Conservation (phyloP, 2,329 filamentous ascomycete species). For the Scytalidium lignicola region DNA sequence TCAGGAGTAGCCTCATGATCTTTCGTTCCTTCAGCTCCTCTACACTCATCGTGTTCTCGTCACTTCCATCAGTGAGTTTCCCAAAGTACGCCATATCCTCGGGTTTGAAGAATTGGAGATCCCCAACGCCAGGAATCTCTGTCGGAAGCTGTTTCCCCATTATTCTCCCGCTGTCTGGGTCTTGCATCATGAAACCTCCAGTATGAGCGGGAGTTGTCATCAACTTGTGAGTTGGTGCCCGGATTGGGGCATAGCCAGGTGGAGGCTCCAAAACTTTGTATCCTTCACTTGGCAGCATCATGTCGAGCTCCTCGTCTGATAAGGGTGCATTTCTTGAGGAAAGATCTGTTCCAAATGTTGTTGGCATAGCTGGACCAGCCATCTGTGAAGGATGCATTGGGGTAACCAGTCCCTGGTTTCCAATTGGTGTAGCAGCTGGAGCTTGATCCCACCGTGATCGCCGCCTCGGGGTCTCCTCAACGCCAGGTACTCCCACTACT, state of each 20-base stretch:
- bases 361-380: constrained; percentile 43
- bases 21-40: constrained; percentile 97
- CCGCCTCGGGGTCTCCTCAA: constrained; percentile 61
- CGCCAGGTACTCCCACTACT: constrained; percentile 44
- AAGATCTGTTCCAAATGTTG: constrained; percentile 77
- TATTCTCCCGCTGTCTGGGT: constrained; percentile 76
- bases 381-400: constrained; percentile 69
- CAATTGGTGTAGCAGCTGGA: constrained; percentile 72
- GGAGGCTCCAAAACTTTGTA: constrained; percentile 91
- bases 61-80: constrained; percentile 89
- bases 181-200: constrained; percentile 94
- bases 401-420: constrained; percentile 68
- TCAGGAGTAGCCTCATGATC: constrained; percentile 93
- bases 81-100: constrained; percentile 99
- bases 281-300: constrained; percentile 84
- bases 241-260: constrained; percentile 82
- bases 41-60: constrained; percentile 86
- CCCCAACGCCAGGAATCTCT: constrained; percentile 92
- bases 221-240: constrained; percentile 69
- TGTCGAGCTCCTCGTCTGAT: constrained; percentile 90
- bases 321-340: constrained; percentile 73
- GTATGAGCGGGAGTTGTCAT: constrained; percentile 70
- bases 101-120: constrained; percentile 95
- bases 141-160: constrained; percentile 89
- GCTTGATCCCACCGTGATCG: constrained; percentile 92